phyloP scores from a whole-genome alignment of 116 monocot genomes.

The Zostera marina region DNA sequence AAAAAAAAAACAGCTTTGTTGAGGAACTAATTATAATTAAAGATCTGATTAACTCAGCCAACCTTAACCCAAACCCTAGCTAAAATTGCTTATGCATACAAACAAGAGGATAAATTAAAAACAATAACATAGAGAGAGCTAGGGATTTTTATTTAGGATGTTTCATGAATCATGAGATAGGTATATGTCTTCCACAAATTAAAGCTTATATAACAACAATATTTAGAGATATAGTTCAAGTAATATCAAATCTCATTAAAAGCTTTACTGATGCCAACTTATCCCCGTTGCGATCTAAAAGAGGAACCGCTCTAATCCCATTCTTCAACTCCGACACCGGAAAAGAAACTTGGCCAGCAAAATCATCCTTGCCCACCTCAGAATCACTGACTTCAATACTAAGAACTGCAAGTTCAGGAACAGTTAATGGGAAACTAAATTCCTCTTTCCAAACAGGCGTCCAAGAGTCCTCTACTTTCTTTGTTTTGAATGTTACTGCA shows the following conservation, averaged over 20 bases:
- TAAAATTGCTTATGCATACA: too few relatives aligned
- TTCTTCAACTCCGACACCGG: constrained; percentile 29
- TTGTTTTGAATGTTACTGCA: constrained; percentile 33
- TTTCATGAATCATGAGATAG: too few relatives aligned
- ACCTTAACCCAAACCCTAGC: too few relatives aligned
- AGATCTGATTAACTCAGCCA: too few relatives aligned
- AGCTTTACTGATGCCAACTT: constrained; percentile 33
- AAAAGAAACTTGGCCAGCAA: constrained; percentile 34
- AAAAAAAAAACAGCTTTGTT: too few relatives aligned
- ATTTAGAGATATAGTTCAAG: neutral
- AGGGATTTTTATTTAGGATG: too few relatives aligned
- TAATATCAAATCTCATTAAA: constrained; percentile 23
- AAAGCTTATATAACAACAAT: too few relatives aligned
- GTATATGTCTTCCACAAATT: too few relatives aligned
- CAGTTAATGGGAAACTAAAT: constrained; percentile 29
- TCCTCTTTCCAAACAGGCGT: constrained; percentile 40
- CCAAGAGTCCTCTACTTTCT: constrained; percentile 29
- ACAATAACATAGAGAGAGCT: too few relatives aligned
- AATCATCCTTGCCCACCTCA: constrained; percentile 51
- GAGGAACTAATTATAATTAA: too few relatives aligned
- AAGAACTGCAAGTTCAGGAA: constrained; percentile 44
- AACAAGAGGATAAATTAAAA: too few relatives aligned
- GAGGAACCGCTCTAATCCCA: constrained; percentile 35
- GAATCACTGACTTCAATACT: constrained; percentile 41
- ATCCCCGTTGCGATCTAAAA: constrained; percentile 29